Evolutionary conservation across 2,329 filamentous ascomycete genomes (phyloP).

Genomic region (Macrophomina tecta): DNA sequence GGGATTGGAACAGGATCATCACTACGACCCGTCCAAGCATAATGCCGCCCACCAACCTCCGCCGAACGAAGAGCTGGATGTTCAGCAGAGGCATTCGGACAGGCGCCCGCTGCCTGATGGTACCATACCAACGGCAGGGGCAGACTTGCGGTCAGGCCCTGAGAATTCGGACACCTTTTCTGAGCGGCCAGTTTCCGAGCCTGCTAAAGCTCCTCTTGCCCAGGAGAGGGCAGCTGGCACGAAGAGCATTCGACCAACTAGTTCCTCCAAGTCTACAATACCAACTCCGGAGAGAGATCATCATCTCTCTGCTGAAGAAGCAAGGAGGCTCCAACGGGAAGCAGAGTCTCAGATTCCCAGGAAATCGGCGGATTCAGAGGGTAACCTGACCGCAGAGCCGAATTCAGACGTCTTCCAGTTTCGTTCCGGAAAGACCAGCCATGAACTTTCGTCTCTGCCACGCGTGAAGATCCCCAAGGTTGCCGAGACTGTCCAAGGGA

Average conservation of each 20-base stretch:
- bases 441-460: constrained; percentile 60
- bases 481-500: constrained; percentile 53
- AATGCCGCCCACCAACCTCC: constrained; percentile 48
- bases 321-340: constrained; percentile 54
- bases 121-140: constrained; percentile 52
- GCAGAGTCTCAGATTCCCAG: constrained; percentile 61
- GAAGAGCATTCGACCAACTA: constrained; percentile 43
- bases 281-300: constrained; percentile 38
- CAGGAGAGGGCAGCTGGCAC: constrained; percentile 32
- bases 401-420: constrained; percentile 64
- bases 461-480: constrained; percentile 62
- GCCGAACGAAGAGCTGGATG: constrained; percentile 47
- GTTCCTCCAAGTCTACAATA: constrained; percentile 51
- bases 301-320: constrained; percentile 48
- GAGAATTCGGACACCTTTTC: constrained; percentile 45
- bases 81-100: constrained; percentile 55
- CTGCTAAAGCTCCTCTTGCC: constrained; percentile 45
- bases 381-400: constrained; percentile 44
- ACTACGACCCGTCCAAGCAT: constrained; percentile 52
- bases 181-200: constrained; percentile 40
- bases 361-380: constrained; percentile 49
- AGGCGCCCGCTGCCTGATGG: constrained; percentile 57
- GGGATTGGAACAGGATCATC: constrained; percentile 56
- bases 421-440: constrained; percentile 54
- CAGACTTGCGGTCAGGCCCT: constrained; percentile 35